Evolutionary conservation across 305 asterid species (phyloP), one percentile per base, ranked within the genome.

Genomic region (Solanum hybrid): DNA sequence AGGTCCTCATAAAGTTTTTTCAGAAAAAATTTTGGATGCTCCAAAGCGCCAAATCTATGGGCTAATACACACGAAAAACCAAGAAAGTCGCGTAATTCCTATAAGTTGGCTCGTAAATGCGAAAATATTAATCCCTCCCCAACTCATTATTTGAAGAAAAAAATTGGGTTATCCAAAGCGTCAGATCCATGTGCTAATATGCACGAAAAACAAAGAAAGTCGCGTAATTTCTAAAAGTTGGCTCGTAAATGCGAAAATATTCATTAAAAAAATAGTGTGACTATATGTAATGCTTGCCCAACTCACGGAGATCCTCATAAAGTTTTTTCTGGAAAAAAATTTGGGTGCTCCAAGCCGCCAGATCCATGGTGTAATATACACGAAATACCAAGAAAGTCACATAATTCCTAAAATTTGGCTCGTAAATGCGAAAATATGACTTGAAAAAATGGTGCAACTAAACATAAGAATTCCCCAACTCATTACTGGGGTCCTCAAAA

Each of bases 1-100:
- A 15, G n/a, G 9, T 51, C n/a, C 1, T 51, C 9, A 51, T 15
- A 51, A 15, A 51, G 65, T 51, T 51, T 51, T 45, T 51, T 51
- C 22, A 51, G 0, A 5, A 51, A 51, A 51, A 1, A 0, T 0
- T 0, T 15, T 15, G 9, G 9, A 51, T 51, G 65, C n/a, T 51
- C n/a, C 9, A 51, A 51, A 8, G n/a, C 65, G 65, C 1, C 65
- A 51, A 51, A 51, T 51, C n/a, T 51, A 51, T 51, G n/a, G 9
- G 65, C 65, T 51, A 51, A 51, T 51, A 51, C 65, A 51, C 65
- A 51, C 3, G 3, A 51, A 51, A 51, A 51, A 51, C 0, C n/a
- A 51, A 51, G 65, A 51, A 51, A 51, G 8, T 51, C 3, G 8
- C 0, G 1, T 15, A 51, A 51, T 51, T 51, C 65, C n/a, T 51